Conservation (phyloP, 352 stramenopile species). For the Phytophthora brassicae region DNA sequence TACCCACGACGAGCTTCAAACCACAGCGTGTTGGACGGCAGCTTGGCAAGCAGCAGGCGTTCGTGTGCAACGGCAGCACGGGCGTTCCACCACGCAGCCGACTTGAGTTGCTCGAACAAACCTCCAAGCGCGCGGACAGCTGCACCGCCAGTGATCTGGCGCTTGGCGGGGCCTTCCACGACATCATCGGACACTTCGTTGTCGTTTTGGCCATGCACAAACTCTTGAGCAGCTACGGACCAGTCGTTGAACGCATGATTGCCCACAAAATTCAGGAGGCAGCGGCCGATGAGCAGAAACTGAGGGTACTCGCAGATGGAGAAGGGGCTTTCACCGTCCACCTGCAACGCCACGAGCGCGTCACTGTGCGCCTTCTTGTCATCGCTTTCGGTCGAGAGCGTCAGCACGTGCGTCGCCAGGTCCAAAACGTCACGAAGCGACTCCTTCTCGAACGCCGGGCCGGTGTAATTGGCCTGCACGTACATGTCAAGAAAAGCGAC, state of each 20-base stretch:
- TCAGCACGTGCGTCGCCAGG: slow-evolving; percentile 37
- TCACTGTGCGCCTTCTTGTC: slow-evolving; percentile 56
- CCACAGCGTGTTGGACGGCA: slow-evolving; percentile 77
- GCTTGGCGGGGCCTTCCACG: slow-evolving; percentile 29
- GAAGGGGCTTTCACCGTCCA: slow-evolving; percentile 79
- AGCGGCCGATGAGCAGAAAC: slow-evolving; percentile 66
- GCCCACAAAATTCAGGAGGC: slow-evolving; percentile 64
- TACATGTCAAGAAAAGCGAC: slow-evolving; percentile 77
- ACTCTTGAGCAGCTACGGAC: slow-evolving; percentile 49
- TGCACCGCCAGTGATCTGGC: slow-evolving; percentile 30
- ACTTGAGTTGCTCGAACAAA: slow-evolving; percentile 42
- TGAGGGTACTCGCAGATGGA: slow-evolving; percentile 79
- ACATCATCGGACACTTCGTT: slow-evolving; percentile 50
- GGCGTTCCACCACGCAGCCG: slow-evolving; percentile 73
- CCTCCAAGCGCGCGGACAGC: slow-evolving; percentile 25
- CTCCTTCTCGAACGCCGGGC: slow-evolving; percentile 63
- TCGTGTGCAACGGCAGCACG: slow-evolving; percentile 74
- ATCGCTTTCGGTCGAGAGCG: slow-evolving; percentile 23
- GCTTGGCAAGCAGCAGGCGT: slow-evolving; percentile 62
- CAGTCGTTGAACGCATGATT: slow-evolving; percentile 66
- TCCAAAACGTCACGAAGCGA: slow-evolving; percentile 52
- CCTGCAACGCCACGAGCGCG: slow-evolving; percentile 65
- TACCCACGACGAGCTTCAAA: slow-evolving; percentile 70
- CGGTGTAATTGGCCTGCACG: slow-evolving; percentile 83
- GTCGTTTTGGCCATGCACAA: slow-evolving; percentile 34